Evolutionary conservation across 768 basidiomycete genomes (phyloP), one percentile per base, ranked within the genome.

Genomic region (Plicaturopsis crispa): DNA sequence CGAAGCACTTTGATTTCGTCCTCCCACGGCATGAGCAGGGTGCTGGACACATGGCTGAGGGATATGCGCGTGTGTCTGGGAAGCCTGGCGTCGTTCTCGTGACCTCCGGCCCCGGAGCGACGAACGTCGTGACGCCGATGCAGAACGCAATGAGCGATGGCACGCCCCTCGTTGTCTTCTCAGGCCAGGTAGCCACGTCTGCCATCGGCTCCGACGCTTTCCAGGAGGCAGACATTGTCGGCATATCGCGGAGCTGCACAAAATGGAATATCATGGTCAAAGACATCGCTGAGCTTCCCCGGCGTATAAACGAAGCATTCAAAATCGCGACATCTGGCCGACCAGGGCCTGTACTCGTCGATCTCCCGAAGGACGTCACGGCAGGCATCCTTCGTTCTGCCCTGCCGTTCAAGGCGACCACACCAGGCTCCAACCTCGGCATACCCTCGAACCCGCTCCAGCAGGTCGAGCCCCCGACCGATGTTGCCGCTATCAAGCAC

Each of bases 221-320:
- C 76, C 96, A 99, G 57, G 96, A 99, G 63, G 96, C 96, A 28
- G 96, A 99, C 57, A 64, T 98, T 35, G 72, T 99, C 40, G 96
- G 96, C 35, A 99, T 98, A 60, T 96, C 93, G 21, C 73, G 94
- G 36, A 81, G 83, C 50, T 99, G 96, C 67, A 98, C 96, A 18
- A 99, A 98, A 60, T 98, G 96, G 96, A 98, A 99, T 56, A 94
- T 99, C 44, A 94, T 98, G 92, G 89, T 98, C 36, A 98, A 97
- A 62, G 93, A 93, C 54, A 89, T 98, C 43, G 61, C 86, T 10
- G 96, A 98, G 61, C 73, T 98, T 3, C 96, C 96, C 11, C 70
- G 94, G 31, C 74, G 96, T 42, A 94, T 98, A 56, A 98, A 97
- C 56, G 96, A 99, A 60, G 96, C 96, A 0, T 98, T 99, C 78